A percentile compares a stretch with the other conserved stretches of the same genome.
Evolutionary conservation across 495 filamentous ascomycete genomes (phyloP).

Genomic region (Friedmanniomyces simplex): DNA sequence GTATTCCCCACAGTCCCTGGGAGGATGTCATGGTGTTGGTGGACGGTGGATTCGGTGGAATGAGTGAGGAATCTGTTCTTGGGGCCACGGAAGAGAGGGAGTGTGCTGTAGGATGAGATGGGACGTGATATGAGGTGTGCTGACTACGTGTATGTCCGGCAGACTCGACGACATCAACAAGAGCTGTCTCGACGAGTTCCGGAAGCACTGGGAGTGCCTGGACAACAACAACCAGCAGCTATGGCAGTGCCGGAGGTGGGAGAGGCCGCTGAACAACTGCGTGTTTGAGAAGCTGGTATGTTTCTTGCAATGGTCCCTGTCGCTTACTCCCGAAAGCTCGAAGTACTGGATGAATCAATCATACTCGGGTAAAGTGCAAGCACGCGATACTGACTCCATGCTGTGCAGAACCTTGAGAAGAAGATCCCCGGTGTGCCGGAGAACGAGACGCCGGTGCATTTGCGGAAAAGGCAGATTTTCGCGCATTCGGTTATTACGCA

Average conservation of each 20-base stretch:
- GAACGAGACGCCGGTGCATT: slow-evolving; percentile 69
- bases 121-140: too few relatives aligned
- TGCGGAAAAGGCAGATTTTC: slow-evolving; percentile 68
- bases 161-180: slow-evolving; percentile 93
- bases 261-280: slow-evolving; percentile 81
- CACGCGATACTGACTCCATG: too few relatives aligned
- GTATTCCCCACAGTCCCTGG: slow-evolving; percentile 41
- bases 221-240: slow-evolving; percentile 96
- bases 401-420: slow-evolving; percentile 74
- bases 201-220: slow-evolving; percentile 84
- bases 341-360: too few relatives aligned
- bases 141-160: background rate
- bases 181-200: slow-evolving; percentile 82
- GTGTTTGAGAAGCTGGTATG: slow-evolving; percentile 90
- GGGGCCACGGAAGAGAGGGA: too few relatives aligned
- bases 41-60: background rate
- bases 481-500: slow-evolving; percentile 35
- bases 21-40: background rate
- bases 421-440: slow-evolving; percentile 74
- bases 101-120: too few relatives aligned
- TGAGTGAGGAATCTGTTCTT: background rate
- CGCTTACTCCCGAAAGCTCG: too few relatives aligned
- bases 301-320: slow-evolving; percentile 10
- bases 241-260: slow-evolving; percentile 72
- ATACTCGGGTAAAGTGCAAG: too few relatives aligned